Base-by-base conservation (phyloP, 805 yeast genomes). In the Yamadazyma olivae region DNA sequence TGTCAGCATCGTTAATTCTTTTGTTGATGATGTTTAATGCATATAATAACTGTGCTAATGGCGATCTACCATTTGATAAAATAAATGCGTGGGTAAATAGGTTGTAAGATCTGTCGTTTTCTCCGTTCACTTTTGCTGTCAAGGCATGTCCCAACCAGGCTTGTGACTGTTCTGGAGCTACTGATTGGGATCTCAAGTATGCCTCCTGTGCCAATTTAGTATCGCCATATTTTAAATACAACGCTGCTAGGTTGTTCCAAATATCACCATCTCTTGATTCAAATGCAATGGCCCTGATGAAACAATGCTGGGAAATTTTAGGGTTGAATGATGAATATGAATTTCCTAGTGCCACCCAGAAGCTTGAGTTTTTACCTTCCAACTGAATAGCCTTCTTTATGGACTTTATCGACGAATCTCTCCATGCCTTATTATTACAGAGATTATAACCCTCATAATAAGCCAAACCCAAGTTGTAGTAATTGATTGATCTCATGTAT, bases 121-220 rank as follows among this genome's bases (percentile, higher is more conserved):
- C 71, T 2, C 83, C 86, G 9, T 53, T 46, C 0, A 69, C 74
- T 5, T 71, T 61, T 1, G 76, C 67, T 1, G 79, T 56, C 23
- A 91, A 53, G 0, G 96, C 97, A 50, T 81, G 79, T 1, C 96
- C 96, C 21, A 85, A 55, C 98, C 98, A 93, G 0, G 96, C 76
- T 5, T 67, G 67, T 0, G 85, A 68, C 34, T 71, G 73, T 35
- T 80, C 83, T 3, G 99, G 97, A 2, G 90, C 82, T 9, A 87
- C 64, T 15, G 95, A 79, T 48, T 85, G 91, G 0, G 93, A 83
- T 43, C 87, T 74, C 26, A 70, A 62, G 40, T 84, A 79, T 0
- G 95, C 80, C 41, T 82, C 81, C 29, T 71, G 70, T 0, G 98
- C 93, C 27, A 93, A 71, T 23, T 74, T 81, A 6, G 67, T 47